Evolutionary conservation across 306 rosid species (phyloP).

Genomic region (Gastrolobium bilobum): DNA sequence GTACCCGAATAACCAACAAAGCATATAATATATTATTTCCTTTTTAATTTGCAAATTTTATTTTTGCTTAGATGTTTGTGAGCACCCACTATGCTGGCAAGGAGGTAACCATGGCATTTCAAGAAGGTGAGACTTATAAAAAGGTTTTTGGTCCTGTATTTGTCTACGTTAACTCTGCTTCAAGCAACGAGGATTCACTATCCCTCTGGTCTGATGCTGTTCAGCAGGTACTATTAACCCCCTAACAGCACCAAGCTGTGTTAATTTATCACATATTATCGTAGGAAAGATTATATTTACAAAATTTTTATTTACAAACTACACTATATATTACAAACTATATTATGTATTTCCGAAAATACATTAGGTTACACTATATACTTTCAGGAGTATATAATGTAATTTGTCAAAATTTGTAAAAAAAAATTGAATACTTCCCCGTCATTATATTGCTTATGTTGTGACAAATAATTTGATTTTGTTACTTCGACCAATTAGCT

Average conservation of each 20-base stretch:
- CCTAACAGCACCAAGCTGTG: background rate
- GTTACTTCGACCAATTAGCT: slow-evolving; percentile 47
- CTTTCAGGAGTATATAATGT: too few relatives aligned
- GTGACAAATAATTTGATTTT: slow-evolving; percentile 2
- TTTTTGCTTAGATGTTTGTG: slow-evolving; percentile 70
- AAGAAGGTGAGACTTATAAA: slow-evolving; percentile 73
- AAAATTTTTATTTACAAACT: too few relatives aligned
- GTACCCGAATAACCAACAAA: background rate
- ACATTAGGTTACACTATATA: too few relatives aligned
- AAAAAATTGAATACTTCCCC: too few relatives aligned
- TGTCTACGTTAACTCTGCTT: slow-evolving; percentile 66
- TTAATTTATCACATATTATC: background rate
- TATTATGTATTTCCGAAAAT: too few relatives aligned
- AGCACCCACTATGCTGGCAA: slow-evolving; percentile 87
- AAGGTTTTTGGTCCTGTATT: slow-evolving; percentile 87
- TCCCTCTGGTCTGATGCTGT: slow-evolving; percentile 80
- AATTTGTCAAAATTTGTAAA: too few relatives aligned
- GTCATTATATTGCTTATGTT: background rate
- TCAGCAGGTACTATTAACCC: slow-evolving; percentile 56
- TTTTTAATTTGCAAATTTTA: background rate
- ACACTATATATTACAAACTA: too few relatives aligned
- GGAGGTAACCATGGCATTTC: slow-evolving; percentile 63
- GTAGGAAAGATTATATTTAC: too few relatives aligned
- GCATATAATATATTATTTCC: background rate
- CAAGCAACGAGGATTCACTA: slow-evolving; percentile 19